Conservation (phyloP, 495 filamentous ascomycete species). For the Cercophora sp. region DNA sequence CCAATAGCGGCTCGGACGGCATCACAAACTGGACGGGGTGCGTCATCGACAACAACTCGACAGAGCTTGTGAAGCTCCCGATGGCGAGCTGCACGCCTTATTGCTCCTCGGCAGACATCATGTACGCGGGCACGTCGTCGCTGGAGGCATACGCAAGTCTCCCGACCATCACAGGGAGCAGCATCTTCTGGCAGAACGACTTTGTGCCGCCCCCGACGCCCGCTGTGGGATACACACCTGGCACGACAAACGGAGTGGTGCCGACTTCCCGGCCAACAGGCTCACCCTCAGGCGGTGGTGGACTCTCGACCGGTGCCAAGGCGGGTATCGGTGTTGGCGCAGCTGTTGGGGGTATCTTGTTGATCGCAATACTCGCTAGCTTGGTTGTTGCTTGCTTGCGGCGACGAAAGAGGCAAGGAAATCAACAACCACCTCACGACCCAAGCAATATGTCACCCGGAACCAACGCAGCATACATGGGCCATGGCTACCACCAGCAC, state of each 20-base stretch:
- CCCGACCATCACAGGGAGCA: constrained; percentile 13
- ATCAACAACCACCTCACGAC: not conserved
- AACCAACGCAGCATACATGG: no score
- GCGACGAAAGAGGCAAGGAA: not conserved
- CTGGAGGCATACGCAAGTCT: constrained; percentile 18
- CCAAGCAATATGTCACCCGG: not conserved
- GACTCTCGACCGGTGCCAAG: constrained; percentile 15
- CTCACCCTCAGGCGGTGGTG: not conserved
- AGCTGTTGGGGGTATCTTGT: constrained; percentile 15
- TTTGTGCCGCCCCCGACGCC: constrained; percentile 14
- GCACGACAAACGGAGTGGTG: constrained; percentile 7
- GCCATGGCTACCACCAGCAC: constrained; percentile 7
- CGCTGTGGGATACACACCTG: constrained; percentile 14
- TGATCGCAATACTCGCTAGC: constrained; percentile 6
- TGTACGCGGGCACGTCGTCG: constrained; percentile 18
- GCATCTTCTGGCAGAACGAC: constrained; percentile 22
- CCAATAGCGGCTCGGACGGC: not conserved
- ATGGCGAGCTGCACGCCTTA: constrained; percentile 20
- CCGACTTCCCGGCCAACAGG: not conserved
- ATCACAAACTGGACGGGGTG: constrained; percentile 20
- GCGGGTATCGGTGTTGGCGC: constrained; percentile 21
- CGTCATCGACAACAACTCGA: constrained; percentile 12
- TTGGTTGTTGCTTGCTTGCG: constrained; percentile 4
- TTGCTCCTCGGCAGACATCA: constrained; percentile 11
- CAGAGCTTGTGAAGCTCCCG: constrained; percentile 18